Conservation (phyloP, 2,329 filamentous ascomycete genomes). For the Scytalidium sp. region DNA sequence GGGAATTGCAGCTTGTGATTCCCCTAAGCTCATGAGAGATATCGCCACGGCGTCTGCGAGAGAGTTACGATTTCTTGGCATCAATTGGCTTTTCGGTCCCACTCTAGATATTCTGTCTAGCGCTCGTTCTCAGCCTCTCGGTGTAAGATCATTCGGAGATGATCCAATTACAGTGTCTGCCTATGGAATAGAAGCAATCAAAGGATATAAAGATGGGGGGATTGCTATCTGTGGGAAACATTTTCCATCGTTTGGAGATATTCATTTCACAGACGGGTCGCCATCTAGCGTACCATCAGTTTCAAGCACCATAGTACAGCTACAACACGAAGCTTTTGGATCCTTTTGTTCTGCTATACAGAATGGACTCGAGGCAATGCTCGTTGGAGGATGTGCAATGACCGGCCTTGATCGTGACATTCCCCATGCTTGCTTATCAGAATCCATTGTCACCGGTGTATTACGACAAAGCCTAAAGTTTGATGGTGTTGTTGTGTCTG, state of each 20-base stretch:
- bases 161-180: constrained; percentile 89
- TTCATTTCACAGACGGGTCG: constrained; percentile 85
- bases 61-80: constrained; percentile 82
- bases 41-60: constrained; percentile 73
- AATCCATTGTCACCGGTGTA: constrained; percentile 85
- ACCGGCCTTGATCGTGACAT: constrained; percentile 85
- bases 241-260: constrained; percentile 88
- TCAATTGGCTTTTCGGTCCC: constrained; percentile 89
- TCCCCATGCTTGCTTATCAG: constrained; percentile 86
- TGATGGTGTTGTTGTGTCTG: constrained; percentile 83
- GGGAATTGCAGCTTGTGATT: neutral
- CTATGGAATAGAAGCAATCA: constrained; percentile 70
- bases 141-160: constrained; percentile 81
- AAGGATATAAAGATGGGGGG: constrained; percentile 84
- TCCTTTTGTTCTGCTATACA: constrained; percentile 88
- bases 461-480: constrained; percentile 81
- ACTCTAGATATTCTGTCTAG: constrained; percentile 89
- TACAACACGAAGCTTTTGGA: constrained; percentile 80
- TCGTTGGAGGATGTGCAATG: constrained; percentile 87
- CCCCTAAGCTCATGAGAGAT: neutral
- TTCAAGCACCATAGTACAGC: constrained; percentile 83
- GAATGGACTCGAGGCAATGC: constrained; percentile 84
- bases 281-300: constrained; percentile 84
- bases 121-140: constrained; percentile 79
- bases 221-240: constrained; percentile 88